Conservation (phyloP, 495 filamentous ascomycete species). For the Rusavskia elegans region DNA sequence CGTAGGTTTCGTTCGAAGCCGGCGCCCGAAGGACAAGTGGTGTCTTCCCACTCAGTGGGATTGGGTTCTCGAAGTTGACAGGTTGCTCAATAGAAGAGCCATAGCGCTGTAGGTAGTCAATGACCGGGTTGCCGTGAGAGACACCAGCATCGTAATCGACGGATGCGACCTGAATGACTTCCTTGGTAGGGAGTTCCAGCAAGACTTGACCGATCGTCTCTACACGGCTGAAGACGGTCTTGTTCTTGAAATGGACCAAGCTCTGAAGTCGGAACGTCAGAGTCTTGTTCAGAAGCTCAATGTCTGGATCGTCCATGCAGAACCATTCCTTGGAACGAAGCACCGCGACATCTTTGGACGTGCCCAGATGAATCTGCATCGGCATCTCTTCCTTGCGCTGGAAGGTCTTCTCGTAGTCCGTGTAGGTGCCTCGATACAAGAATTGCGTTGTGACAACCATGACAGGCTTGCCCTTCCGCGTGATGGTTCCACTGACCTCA, state of each 20-base stretch:
- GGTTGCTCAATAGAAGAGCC: constrained; percentile 92
- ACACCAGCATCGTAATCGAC: constrained; percentile 82
- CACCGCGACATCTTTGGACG: constrained; percentile 81
- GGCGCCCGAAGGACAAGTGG: constrained; percentile 75
- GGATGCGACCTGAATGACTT: constrained; percentile 87
- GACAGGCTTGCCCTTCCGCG: constrained; percentile 67
- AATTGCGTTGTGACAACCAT: constrained; percentile 99
- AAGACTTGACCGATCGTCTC: constrained; percentile 88
- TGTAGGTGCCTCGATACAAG: constrained; percentile 83
- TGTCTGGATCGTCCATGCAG: constrained; percentile 59
- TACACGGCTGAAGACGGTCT: constrained; percentile 79
- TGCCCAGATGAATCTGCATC: constrained; percentile 78
- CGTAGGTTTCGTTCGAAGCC: constrained; percentile 96
- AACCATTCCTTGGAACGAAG: constrained; percentile 97
- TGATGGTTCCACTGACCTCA: constrained; percentile 92
- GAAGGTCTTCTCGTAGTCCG: constrained; percentile 94
- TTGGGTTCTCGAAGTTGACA: constrained; percentile 91
- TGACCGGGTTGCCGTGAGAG: constrained; percentile 90
- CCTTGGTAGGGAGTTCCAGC: constrained; percentile 90
- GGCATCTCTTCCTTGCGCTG: constrained; percentile 92
- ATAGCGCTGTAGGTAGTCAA: constrained; percentile 87
- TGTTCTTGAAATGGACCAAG: constrained; percentile 86
- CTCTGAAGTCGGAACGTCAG: constrained; percentile 92
- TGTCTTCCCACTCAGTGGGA: constrained; percentile 85
- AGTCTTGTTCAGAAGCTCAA: constrained; percentile 77